A percentile compares a stretch with the other conserved stretches of the same genome.
Conservation (phyloP, 495 filamentous ascomycete species). For the Rusavskia elegans region DNA sequence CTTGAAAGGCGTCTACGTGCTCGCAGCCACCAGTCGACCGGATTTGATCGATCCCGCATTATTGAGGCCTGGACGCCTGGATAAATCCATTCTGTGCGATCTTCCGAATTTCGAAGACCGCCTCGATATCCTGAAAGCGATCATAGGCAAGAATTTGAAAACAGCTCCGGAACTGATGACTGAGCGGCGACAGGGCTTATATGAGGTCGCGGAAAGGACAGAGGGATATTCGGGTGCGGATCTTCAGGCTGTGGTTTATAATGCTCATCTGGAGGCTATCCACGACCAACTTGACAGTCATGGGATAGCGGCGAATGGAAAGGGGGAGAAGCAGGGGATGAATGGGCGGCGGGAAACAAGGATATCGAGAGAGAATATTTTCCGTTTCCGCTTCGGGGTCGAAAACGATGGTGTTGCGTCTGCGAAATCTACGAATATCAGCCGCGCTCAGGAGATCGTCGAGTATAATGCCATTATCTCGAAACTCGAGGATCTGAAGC, state of each 20-base stretch:
- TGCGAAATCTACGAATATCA: conserved; percentile 17
- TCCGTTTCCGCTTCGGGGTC: conserved; percentile 69
- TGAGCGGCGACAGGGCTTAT: conserved; percentile 13
- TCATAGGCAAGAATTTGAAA: conserved; percentile 65
- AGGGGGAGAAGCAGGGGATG: conserved; percentile 15
- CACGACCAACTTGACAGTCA: conserved; percentile 72
- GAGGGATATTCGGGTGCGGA: conserved; percentile 93
- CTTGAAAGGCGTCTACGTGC: conserved; percentile 82
- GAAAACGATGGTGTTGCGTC: conserved; percentile 29
- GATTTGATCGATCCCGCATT: conserved; percentile 92
- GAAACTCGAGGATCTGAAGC: conserved; percentile 61
- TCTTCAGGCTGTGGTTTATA: conserved; percentile 86
- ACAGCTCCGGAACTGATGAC: conserved; percentile 40
- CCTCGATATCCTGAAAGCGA: conserved; percentile 68
- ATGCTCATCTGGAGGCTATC: conserved; percentile 92
- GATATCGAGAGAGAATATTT: conserved; percentile 34
- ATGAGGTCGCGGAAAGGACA: conserved; percentile 58
- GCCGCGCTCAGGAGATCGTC: conserved; percentile 35
- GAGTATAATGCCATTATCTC: conserved; percentile 55
- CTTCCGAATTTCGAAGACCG: conserved; percentile 67
- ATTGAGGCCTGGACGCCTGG: conserved; percentile 72
- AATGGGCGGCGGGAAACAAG: conserved; percentile 15
- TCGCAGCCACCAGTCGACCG: conserved; percentile 80
- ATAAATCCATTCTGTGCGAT: conserved; percentile 82
- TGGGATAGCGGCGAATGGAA: conserved; percentile 19